Base-by-base conservation (phyloP, 2,329 filamentous ascomycete genomes). In the Aplosporella prunicola region DNA sequence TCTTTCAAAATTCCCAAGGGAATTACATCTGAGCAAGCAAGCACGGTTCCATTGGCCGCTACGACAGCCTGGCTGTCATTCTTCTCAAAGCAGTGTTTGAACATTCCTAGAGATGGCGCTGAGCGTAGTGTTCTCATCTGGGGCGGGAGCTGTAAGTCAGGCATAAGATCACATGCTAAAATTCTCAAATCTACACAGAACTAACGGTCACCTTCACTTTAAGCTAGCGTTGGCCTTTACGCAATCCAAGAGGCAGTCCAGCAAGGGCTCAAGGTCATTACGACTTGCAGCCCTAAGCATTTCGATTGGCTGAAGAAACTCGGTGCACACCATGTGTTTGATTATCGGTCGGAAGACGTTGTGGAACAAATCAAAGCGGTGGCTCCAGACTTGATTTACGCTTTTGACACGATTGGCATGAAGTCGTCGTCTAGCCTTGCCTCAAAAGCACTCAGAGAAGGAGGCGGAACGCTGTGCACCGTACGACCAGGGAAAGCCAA, bases 321-420 rank as follows among this genome's bases (percentile, higher is more conserved):
- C 2, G 57, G 57, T 8, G 56, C 55, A 9, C 33, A 40, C 4
- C 47, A 46, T 4, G 58, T 48, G 35, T 63, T 65, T 34, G 58
- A 69, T 41, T 66, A 69, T 38, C 57, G 51, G 8, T 56, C 64
- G 33, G 38, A 46, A 1, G 29, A 58, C 1, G 60, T 64, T 3
- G 50, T 58, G 9, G 46, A 57, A 3, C 53, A 55, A 13, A 62
- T 68, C 43, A 48, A 45, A 10, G 39, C 49, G 1, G 48, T 46
- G 4, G 55, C 53, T 2, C 60, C 58, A 2, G 43, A 47, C 1
- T 46, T 67, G 3, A 39, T 47, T 8, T 58, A 63, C 32, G 56
- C 57, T 22, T 63, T 68, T 33, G 63, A 68, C 36, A 64, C 58
- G 0, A 63, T 68, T 32, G 66, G 66, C n/a, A 55, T 53, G 29